Conservation (phyloP, 2,329 filamentous ascomycete species). For the Paracoccidioides brasiliensis region DNA sequence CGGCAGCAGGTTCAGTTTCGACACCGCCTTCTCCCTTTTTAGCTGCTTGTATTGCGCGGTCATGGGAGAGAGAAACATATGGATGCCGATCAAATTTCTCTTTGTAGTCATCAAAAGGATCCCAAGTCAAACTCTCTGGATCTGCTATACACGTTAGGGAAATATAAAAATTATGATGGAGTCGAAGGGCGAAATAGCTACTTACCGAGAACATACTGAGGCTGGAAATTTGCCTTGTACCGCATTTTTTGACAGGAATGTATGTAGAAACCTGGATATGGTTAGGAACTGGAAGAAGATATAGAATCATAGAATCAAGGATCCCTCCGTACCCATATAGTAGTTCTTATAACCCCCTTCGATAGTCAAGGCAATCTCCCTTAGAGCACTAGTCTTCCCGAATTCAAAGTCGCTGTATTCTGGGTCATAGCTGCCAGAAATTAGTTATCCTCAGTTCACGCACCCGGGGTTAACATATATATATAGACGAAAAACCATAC, state of each 20-base stretch:
- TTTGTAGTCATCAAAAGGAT: constrained; percentile 29
- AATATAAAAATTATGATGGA: not conserved
- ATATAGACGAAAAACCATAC: constrained; percentile 18
- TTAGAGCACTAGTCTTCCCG: constrained; percentile 49
- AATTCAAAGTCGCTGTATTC: constrained; percentile 49
- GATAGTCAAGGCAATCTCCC: constrained; percentile 44
- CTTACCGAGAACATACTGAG: constrained; percentile 37
- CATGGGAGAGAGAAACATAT: constrained; percentile 34
- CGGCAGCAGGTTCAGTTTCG: constrained; percentile 15
- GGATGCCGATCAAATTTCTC: constrained; percentile 29
- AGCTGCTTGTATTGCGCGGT: constrained; percentile 13
- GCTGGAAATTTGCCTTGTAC: constrained; percentile 36
- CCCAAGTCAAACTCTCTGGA: constrained; percentile 34
- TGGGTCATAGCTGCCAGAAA: constrained; percentile 39
- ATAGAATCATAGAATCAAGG: not conserved
- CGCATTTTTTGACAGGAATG: constrained; percentile 42
- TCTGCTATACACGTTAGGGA: constrained; percentile 20
- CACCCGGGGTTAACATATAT: not conserved
- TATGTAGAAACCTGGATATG: constrained; percentile 45
- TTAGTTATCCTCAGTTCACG: constrained; percentile 1
- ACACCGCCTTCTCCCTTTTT: constrained; percentile 9
- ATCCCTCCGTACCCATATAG: constrained; percentile 43
- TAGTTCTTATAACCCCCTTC: constrained; percentile 47
- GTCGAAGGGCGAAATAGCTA: not conserved
- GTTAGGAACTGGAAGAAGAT: not conserved